These are phyloP conservation scores for Neocallimastix lanati DNA, from an alignment of 192 early-diverging fungal genomes.

Conservation along the genomic window DNA sequence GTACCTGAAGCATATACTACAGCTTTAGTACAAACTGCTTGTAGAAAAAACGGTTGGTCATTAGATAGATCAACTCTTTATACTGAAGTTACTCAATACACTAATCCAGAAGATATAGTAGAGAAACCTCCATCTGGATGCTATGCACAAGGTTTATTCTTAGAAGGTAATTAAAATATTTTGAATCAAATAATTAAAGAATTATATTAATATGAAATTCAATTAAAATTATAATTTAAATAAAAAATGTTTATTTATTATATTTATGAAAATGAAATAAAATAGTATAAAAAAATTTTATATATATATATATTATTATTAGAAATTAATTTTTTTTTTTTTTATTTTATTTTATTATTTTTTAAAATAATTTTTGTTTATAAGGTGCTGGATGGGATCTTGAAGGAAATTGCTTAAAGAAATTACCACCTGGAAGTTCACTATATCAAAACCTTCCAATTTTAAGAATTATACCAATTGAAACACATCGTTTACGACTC, in stretches of 20 bases:
- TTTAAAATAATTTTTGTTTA: no score
- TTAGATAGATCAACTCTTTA: constrained; percentile 39
- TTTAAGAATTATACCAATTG: constrained; percentile 40
- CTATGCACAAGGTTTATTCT: constrained; percentile 34
- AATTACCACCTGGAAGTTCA: constrained; percentile 26
- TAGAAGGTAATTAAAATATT: no score
- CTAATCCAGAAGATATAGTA: constrained; percentile 25
- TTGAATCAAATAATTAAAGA: no score
- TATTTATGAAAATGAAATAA: no score
- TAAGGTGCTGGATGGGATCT: constrained; percentile 36
- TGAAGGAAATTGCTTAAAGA: constrained; percentile 15
- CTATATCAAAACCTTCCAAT: constrained; percentile 36
- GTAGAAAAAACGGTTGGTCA: constrained; percentile 40
- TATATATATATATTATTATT: no score
- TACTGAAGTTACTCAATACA: constrained; percentile 33
- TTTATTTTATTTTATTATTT: no score
- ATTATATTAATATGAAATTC: no score
- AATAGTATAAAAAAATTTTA: no score
- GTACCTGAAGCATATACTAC: constrained; percentile 44
- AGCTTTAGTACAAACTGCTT: constrained; percentile 38
- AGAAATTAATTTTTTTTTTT: no score
- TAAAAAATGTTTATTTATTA: no score
- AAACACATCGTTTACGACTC: constrained; percentile 30
- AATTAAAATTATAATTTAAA: no score
- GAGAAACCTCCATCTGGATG: constrained; percentile 35